These are phyloP conservation scores for Dioscorea cayenensis DNA, from an alignment of 116 monocot species.

Conservation along the genomic window DNA sequence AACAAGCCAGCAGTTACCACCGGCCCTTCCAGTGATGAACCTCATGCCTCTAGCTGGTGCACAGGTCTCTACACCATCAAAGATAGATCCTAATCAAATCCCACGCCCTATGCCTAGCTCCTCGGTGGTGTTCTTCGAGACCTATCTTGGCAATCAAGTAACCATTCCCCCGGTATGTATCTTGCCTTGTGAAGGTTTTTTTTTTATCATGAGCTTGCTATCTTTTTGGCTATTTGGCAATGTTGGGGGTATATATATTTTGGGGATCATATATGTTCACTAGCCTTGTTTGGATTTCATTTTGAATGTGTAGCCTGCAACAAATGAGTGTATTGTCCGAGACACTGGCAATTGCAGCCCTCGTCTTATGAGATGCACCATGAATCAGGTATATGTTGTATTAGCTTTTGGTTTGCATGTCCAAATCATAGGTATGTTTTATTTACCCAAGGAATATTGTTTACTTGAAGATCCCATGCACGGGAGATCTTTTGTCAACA, in stretches of 20 bases:
- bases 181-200: background rate
- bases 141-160: conserved; percentile 80
- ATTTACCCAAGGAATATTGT: no score
- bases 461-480: conserved; percentile 70
- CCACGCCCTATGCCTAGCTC: conserved; percentile 72
- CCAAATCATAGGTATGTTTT: no score
- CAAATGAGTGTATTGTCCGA: conserved; percentile 76
- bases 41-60: conserved; percentile 38
- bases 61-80: conserved; percentile 55
- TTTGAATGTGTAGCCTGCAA: conserved; percentile 50
- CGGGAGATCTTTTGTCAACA: conserved; percentile 73
- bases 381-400: conserved; percentile 59
- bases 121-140: conserved; percentile 53
- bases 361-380: conserved; percentile 87
- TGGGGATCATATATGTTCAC: no score
- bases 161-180: conserved; percentile 68
- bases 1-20: conserved; percentile 31
- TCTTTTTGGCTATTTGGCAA: no score
- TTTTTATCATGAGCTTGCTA: background rate
- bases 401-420: background rate
- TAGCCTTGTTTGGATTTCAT: no score
- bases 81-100: conserved; percentile 94
- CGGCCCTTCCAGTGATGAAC: conserved; percentile 51
- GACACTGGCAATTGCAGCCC: conserved; percentile 98
- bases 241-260: no score